phyloP scores from a whole-genome alignment of 106 monocot genomes.

The Amphibolis antarctica region DNA sequence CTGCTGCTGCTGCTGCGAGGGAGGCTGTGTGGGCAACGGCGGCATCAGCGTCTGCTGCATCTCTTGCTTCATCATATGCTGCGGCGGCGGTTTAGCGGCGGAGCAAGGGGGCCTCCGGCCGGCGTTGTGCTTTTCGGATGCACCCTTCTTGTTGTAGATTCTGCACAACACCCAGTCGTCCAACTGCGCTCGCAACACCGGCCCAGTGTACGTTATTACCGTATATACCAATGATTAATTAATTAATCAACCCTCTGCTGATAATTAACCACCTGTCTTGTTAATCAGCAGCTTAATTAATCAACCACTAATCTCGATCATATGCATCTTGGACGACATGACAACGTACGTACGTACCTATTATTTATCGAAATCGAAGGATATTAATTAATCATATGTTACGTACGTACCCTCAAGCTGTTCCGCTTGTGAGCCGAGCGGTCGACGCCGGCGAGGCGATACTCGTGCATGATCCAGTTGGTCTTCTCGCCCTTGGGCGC shows the following conservation, averaged over 20 bases:
- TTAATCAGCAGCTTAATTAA: neutral
- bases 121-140: slow-evolving; percentile 10
- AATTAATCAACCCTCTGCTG: neutral
- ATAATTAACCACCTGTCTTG: too few relatives aligned
- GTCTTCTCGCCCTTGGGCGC: slow-evolving; percentile 75
- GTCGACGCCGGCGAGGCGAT: slow-evolving; percentile 68
- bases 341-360: too few relatives aligned
- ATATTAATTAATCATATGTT: neutral
- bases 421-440: slow-evolving; percentile 47
- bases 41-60: neutral
- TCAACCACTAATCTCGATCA: neutral
- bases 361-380: too few relatives aligned
- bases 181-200: too few relatives aligned
- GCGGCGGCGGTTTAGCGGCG: neutral
- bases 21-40: neutral
- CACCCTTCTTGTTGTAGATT: slow-evolving; percentile 73
- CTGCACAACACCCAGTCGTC: slow-evolving; percentile 88
- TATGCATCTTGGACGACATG: too few relatives aligned
- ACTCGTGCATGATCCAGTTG: slow-evolving; percentile 98
- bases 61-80: slow-evolving; percentile 6
- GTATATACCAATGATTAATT: neutral
- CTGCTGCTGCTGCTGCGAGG: neutral
- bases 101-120: neutral
- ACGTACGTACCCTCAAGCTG: slow-evolving; percentile 34
- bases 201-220: too few relatives aligned